Base-by-base conservation (phyloP, 306 rosid species). In the Aeschynomene evenia region DNA sequence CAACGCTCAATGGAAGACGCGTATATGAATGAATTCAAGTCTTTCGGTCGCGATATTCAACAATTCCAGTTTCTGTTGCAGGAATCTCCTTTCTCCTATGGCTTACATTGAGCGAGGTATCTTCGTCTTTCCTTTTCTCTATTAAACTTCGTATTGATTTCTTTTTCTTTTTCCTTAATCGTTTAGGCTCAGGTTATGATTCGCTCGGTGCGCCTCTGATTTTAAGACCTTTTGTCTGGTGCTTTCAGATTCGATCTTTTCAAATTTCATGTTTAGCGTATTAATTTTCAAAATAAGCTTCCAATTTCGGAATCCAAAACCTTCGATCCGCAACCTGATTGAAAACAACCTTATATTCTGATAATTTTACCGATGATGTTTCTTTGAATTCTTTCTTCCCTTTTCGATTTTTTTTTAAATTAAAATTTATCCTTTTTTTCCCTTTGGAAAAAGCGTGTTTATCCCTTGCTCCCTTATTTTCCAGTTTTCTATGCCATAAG, bases 31-130 rank as follows among this genome's bases (percentile, higher is more conserved):
- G 2, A 51, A 51, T 16, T 15, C 6, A 31, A 31, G 43, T 57
- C 15, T 3, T 10, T 23, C 28, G 51, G 11, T 39, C 11, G 22
- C 56, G 5, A 7, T 29, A 52, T 10, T 76, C 36, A 10, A 2
- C 48, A 9, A 63, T 81, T 51, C 14, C 16, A 5, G n/a, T 65
- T 5, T 65, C 74, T 48, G 13, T 77, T 37, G 71, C 36, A 49
- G 66, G 65, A 52, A 45, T 55, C 70, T 50, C 13, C 20, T 24
- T 49, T 55, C 54, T 10, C n/a, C 76, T 78, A 82, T 82, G 86
- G 83, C 86, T 22, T 82, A 82, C 86, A 81, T 82, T 18, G 86
- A 82, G 70, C 50, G 75, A 78, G 86, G 86, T 82, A 82, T 50
- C 11, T 33, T 52, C 40, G n/a, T 70, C 40, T 51, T 36, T 45